Conservation (phyloP, 2,329 filamentous ascomycete genomes). For the Penicillium sp. region DNA sequence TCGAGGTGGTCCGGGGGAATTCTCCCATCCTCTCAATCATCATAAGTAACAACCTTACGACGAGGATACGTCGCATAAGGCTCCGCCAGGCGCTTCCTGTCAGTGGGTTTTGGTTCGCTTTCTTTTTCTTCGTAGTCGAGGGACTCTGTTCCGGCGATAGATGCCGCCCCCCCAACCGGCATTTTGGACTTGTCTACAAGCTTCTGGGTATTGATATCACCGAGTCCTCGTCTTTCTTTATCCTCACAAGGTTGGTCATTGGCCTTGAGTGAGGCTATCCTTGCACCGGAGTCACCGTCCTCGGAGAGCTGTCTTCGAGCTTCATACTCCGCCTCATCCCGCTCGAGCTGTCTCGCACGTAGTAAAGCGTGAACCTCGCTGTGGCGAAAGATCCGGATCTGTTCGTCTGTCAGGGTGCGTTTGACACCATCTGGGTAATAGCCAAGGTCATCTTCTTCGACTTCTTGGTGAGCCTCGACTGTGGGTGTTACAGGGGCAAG, state of each 20-base stretch:
- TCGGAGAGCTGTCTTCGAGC: constrained; percentile 3
- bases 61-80: constrained; percentile 20
- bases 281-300: neutral
- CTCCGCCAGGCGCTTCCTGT: neutral
- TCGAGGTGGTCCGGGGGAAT: too few relatives aligned
- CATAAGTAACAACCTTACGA: constrained; percentile 38
- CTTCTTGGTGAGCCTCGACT: constrained; percentile 16
- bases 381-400: constrained; percentile 86
- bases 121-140: constrained; percentile 46
- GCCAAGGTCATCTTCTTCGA: constrained; percentile 62
- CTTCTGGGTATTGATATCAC: too few relatives aligned
- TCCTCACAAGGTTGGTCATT: neutral
- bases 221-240: neutral
- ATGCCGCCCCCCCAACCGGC: constrained; percentile 3
- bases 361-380: constrained; percentile 76
- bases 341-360: constrained; percentile 46
- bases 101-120: neutral
- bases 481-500: neutral
- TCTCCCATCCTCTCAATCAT: too few relatives aligned
- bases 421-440: constrained; percentile 85
- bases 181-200: constrained; percentile 2
- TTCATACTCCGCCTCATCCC: constrained; percentile 29
- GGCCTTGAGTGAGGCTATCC: neutral
- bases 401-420: constrained; percentile 84
- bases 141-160: constrained; percentile 33